phyloP scores from a whole-genome alignment of 345 rosid species.

The Ricinus communis region DNA sequence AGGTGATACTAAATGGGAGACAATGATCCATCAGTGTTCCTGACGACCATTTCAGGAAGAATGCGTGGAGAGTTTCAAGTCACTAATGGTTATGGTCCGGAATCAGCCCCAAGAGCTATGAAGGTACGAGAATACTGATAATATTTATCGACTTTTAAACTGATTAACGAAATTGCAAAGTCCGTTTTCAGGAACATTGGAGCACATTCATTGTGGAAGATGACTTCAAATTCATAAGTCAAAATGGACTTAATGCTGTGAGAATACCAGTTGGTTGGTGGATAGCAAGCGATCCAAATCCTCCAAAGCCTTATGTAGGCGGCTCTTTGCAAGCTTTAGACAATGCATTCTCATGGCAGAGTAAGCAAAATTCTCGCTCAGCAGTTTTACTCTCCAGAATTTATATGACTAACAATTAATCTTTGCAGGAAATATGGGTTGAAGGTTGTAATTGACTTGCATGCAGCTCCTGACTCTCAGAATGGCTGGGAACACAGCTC shows the following conservation, averaged over 20 bases:
- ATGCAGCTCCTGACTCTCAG: slow-evolving; percentile 68
- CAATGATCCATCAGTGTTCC: slow-evolving; percentile 55
- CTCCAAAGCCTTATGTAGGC: slow-evolving; percentile 55
- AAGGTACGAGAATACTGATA: slow-evolving; percentile 25
- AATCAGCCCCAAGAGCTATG: slow-evolving; percentile 48
- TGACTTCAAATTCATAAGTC: slow-evolving; percentile 59
- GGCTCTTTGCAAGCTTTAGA: slow-evolving; percentile 58
- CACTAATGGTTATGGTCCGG: slow-evolving; percentile 57
- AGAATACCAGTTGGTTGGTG: slow-evolving; percentile 75
- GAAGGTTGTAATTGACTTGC: slow-evolving; percentile 52
- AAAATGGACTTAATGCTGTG: slow-evolving; percentile 48
- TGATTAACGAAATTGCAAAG: too few species aligned
- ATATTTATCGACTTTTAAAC: background rate
- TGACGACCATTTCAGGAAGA: slow-evolving; percentile 18
- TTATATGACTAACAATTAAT: too few species aligned
- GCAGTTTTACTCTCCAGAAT: too few species aligned
- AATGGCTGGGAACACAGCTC: slow-evolving; percentile 57
- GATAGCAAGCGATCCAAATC: slow-evolving; percentile 58
- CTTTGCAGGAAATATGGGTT: slow-evolving; percentile 43
- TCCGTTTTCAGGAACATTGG: slow-evolving; percentile 55
- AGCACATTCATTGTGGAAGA: slow-evolving; percentile 54
- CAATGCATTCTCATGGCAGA: slow-evolving; percentile 58
- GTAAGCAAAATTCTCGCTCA: slow-evolving; percentile 23
- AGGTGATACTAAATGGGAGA: slow-evolving; percentile 42
- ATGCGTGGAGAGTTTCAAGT: slow-evolving; percentile 61